Evolutionary conservation across 2,329 filamentous ascomycete genomes (phyloP).

Genomic region (Pyricularia pennisetigena): DNA sequence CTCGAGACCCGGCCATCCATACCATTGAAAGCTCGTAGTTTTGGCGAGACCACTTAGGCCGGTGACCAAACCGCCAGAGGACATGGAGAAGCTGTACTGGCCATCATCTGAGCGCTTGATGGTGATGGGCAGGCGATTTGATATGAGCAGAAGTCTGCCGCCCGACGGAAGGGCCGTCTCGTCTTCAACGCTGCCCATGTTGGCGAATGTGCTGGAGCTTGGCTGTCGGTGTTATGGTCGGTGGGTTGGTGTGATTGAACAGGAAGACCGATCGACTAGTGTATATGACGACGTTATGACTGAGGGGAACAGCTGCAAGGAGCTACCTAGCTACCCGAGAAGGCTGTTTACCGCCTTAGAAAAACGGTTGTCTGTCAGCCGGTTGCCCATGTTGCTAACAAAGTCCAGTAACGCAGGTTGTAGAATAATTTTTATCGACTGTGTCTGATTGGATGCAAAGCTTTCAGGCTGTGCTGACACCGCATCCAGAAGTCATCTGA

Average conservation of each 20-base stretch:
- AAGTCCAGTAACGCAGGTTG: not conserved
- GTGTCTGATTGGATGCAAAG: not conserved
- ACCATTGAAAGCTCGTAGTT: conserved; percentile 94
- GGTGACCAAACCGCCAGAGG: conserved; percentile 89
- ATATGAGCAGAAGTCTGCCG: conserved; percentile 68
- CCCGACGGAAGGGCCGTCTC: conserved; percentile 19
- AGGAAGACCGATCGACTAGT: not conserved
- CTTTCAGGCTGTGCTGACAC: not conserved
- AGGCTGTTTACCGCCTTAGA: not conserved
- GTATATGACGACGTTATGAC: not conserved
- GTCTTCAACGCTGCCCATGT: conserved; percentile 26
- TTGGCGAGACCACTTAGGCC: conserved; percentile 87
- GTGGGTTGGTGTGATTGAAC: not conserved
- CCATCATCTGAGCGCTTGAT: conserved; percentile 91
- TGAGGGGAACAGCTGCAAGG: not conserved
- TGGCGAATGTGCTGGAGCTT: conserved; percentile 8
- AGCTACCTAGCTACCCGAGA: not conserved
- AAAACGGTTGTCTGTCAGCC: not conserved
- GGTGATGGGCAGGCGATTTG: conserved; percentile 91
- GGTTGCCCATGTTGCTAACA: not conserved
- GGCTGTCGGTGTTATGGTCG: not conserved
- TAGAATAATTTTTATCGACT: not conserved
- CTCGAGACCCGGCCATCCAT: conserved; percentile 93
- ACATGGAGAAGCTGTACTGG: conserved; percentile 91
- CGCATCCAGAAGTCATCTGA: not conserved